Percentiles rank a stretch among this genome's conserved stretches.
These are phyloP conservation scores for Tricholoma bakamatsutake DNA, from an alignment of 768 basidiomycete species.

Conservation along the genomic window DNA sequence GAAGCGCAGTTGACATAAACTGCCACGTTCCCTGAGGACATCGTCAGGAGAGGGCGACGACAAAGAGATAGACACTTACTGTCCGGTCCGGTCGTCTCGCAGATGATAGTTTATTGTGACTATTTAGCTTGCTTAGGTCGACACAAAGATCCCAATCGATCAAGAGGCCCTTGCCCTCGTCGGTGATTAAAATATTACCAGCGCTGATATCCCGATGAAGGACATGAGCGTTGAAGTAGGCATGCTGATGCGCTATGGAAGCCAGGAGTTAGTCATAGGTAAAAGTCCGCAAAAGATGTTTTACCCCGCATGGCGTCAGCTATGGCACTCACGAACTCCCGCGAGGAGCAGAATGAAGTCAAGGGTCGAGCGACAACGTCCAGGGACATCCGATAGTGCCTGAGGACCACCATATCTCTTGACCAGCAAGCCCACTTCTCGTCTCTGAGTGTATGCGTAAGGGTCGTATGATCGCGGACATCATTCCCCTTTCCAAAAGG, in stretches of 20 bases:
- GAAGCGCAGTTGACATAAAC: not conserved
- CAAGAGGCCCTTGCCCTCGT: not conserved
- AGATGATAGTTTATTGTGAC: too few species aligned
- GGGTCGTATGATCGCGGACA: conserved; percentile 7
- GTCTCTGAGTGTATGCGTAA: not conserved
- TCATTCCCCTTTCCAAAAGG: conserved; percentile 19
- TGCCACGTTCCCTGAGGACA: too few species aligned
- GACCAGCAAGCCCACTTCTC: not conserved
- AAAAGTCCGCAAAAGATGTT: not conserved
- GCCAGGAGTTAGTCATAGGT: too few species aligned
- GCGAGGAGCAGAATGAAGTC: not conserved
- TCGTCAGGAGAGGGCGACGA: too few species aligned
- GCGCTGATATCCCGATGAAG: not conserved
- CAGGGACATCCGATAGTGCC: not conserved
- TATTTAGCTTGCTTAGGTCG: not conserved
- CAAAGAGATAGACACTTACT: too few species aligned
- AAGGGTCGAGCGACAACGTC: not conserved
- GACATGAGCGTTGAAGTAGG: not conserved
- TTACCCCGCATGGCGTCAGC: not conserved
- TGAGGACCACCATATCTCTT: not conserved
- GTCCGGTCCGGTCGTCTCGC: too few species aligned
- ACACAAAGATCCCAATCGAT: not conserved
- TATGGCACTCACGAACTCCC: too few species aligned
- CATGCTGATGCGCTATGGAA: too few species aligned
- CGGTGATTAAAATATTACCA: not conserved